These are phyloP conservation scores for Rusavskia elegans DNA, from an alignment of 495 filamentous ascomycete species.

Conservation along the genomic window DNA sequence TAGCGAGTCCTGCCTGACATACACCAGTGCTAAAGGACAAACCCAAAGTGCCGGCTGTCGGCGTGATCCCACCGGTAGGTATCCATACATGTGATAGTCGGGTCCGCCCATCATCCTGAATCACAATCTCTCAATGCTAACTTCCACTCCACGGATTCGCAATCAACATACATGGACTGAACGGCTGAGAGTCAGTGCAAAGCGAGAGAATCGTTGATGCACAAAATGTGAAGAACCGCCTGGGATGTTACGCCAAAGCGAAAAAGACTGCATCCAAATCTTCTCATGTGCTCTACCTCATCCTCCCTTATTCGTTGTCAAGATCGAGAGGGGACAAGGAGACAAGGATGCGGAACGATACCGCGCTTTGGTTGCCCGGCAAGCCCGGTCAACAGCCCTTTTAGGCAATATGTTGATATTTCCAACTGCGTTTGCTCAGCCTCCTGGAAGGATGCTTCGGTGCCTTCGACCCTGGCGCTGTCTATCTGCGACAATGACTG, in stretches of 20 bases:
- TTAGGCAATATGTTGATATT: no score
- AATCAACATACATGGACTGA: constrained; percentile 3
- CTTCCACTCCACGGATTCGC: neutral
- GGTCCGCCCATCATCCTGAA: constrained; percentile 13
- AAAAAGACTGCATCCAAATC: neutral
- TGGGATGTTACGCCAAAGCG: neutral
- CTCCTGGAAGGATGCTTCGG: no score
- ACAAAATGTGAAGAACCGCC: neutral
- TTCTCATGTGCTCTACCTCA: neutral
- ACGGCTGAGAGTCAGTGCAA: neutral
- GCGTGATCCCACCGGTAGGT: constrained; percentile 14
- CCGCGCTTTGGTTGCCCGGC: no score
- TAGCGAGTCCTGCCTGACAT: neutral
- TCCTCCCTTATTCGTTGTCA: no score
- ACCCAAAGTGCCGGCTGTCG: neutral
- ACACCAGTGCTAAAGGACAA: neutral
- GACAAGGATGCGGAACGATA: no score
- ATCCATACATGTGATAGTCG: constrained; percentile 12
- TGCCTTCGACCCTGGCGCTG: no score
- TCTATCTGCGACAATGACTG: no score
- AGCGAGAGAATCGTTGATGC: neutral
- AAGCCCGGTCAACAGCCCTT: no score
- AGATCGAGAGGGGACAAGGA: no score
- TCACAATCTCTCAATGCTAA: neutral
- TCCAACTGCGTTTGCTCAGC: no score